Evolutionary conservation across 176 grass and related monocot genomes (phyloP).

Genomic region (Metroxylon sagu): DNA sequence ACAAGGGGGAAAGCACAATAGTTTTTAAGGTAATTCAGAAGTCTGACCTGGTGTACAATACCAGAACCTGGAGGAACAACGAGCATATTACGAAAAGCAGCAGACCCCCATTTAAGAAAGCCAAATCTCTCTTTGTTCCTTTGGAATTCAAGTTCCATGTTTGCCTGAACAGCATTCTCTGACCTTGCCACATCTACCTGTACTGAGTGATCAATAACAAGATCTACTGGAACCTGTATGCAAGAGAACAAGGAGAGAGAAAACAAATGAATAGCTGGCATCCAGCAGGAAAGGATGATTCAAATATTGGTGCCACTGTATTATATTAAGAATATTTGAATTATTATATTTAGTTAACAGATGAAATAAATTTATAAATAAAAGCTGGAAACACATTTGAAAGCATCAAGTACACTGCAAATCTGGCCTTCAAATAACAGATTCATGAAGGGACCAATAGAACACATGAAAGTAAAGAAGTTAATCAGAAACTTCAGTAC

Average conservation of each 20-base stretch:
- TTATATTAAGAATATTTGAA: too few species aligned
- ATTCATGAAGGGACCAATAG: too few species aligned
- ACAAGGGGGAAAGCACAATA: too few species aligned
- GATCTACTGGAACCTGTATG: slow-evolving; percentile 30
- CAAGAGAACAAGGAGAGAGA: neutral
- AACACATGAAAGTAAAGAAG: too few species aligned
- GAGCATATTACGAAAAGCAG: slow-evolving; percentile 33
- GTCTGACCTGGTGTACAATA: slow-evolving; percentile 35
- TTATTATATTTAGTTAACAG: too few species aligned
- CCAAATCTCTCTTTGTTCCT: slow-evolving; percentile 34
- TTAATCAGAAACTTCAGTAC: too few species aligned
- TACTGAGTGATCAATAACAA: slow-evolving; percentile 38
- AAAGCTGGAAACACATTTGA: too few species aligned
- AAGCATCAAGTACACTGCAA: too few species aligned
- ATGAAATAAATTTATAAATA: too few species aligned
- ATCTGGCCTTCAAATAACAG: too few species aligned
- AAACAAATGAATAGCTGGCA: neutral
- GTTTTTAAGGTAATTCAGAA: too few species aligned
- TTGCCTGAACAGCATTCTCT: slow-evolving; percentile 27
- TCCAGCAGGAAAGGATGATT: neutral
- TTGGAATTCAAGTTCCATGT: slow-evolving; percentile 36
- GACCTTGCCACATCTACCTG: slow-evolving; percentile 33
- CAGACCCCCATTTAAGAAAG: slow-evolving; percentile 37
- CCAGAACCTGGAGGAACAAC: slow-evolving; percentile 39
- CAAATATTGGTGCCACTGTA: too few species aligned